Conservation (phyloP, 768 basidiomycete species). For the Pluteus cervinus region DNA sequence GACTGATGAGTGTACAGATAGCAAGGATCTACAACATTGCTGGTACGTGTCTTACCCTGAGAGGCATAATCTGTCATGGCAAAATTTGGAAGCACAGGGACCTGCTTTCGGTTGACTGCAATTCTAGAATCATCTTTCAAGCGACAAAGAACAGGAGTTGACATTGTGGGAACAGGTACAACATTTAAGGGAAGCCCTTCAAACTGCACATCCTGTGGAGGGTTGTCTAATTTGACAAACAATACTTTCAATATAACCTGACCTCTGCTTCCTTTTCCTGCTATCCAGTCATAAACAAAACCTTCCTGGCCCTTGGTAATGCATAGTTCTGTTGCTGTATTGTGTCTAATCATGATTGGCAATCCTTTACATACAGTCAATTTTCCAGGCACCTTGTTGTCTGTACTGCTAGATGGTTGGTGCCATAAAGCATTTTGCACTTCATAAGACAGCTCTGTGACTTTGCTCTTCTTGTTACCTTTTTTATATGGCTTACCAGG, state of each 20-base stretch:
- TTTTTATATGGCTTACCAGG: no score
- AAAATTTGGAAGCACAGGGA: constrained; percentile 18
- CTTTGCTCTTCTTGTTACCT: no score
- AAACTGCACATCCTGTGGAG: constrained; percentile 15
- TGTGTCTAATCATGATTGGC: constrained; percentile 17
- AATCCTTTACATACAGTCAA: constrained; percentile 14
- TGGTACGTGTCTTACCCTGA: constrained; percentile 21
- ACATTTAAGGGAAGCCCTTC: constrained; percentile 22
- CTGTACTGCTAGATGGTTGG: no score
- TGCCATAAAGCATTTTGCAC: not conserved
- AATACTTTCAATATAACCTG: constrained; percentile 17
- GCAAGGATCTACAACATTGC: constrained; percentile 21
- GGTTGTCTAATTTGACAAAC: constrained; percentile 19
- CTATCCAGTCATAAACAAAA: constrained; percentile 11
- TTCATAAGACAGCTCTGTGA: constrained; percentile 2
- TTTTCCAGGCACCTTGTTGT: constrained; percentile 12
- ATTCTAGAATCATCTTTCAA: constrained; percentile 12
- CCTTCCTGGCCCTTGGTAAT: constrained; percentile 9
- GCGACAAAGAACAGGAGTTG: constrained; percentile 3
- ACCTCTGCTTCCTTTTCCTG: constrained; percentile 1
- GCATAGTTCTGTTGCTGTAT: constrained; percentile 14
- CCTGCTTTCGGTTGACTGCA: constrained; percentile 13
- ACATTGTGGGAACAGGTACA: constrained; percentile 14
- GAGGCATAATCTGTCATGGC: constrained; percentile 25
- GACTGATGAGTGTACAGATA: constrained; percentile 14